Conservation (phyloP, 177 flowering plant species). For the Vitis hybrid region DNA sequence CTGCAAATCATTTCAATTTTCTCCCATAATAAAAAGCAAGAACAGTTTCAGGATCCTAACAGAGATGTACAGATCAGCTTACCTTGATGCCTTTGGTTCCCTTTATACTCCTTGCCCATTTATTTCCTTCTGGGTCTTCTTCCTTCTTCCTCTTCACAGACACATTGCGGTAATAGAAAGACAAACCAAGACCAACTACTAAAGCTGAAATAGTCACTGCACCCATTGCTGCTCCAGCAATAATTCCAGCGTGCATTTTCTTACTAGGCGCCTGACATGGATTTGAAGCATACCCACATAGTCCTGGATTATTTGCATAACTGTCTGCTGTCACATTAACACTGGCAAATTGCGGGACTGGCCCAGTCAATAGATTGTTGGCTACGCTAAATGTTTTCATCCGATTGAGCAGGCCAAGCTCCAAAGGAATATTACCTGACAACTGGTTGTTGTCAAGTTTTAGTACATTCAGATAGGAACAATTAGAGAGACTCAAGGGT, state of each 20-base stretch:
- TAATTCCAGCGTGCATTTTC: constrained; percentile 28
- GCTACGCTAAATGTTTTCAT: constrained; percentile 55
- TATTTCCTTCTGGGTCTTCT: constrained; percentile 78
- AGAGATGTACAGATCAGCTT: constrained; percentile 19
- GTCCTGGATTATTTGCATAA: constrained; percentile 39
- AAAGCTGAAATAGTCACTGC: constrained; percentile 40
- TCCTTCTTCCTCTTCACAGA: constrained; percentile 44
- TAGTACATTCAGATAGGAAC: constrained; percentile 54
- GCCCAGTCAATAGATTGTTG: constrained; percentile 62
- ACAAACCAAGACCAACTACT: constrained; percentile 33
- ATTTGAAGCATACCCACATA: constrained; percentile 57
- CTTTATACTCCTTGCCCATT: constrained; percentile 72
- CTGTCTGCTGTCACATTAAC: constrained; percentile 14
- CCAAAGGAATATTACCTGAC: constrained; percentile 56
- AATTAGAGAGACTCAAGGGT: constrained; percentile 49
- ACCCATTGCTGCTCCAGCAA: constrained; percentile 56
- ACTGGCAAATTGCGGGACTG: constrained; percentile 41
- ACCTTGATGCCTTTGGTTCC: constrained; percentile 72
- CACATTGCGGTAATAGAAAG: constrained; percentile 34
- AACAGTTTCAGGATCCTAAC: background rate
- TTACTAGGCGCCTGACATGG: constrained; percentile 23
- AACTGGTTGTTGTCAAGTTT: constrained; percentile 63
- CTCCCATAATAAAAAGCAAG: background rate
- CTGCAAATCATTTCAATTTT: too few relatives aligned
- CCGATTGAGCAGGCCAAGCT: constrained; percentile 51